Conservation (phyloP, 352 stramenopile species). For the Phytophthora meadii region DNA sequence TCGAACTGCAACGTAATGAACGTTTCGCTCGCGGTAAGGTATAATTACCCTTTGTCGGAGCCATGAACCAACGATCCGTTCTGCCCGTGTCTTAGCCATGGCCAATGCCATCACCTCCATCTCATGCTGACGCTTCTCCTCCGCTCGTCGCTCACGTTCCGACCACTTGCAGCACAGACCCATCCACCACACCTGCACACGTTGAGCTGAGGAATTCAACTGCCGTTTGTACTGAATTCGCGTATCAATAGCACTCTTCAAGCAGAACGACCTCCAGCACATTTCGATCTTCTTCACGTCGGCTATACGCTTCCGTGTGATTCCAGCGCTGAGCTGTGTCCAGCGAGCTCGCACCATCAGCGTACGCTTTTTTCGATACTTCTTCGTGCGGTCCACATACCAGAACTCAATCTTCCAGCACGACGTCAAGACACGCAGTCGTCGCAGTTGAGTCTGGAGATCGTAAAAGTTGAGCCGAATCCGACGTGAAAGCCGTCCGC, state of each 20-base stretch:
- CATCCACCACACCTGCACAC: constrained; percentile 58
- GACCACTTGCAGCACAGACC: constrained; percentile 46
- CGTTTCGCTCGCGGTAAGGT: constrained; percentile 36
- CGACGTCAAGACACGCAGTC: constrained; percentile 44
- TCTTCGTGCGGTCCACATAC: constrained; percentile 36
- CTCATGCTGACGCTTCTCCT: constrained; percentile 37
- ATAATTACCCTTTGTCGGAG: constrained; percentile 35
- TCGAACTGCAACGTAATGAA: constrained; percentile 28
- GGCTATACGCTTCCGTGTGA: constrained; percentile 35
- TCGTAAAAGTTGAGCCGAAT: constrained; percentile 54
- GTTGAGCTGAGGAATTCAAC: constrained; percentile 23
- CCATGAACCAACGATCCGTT: constrained; percentile 35
- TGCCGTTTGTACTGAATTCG: constrained; percentile 32
- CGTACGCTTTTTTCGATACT: constrained; percentile 33
- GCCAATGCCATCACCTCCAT: constrained; percentile 30
- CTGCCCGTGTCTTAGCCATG: constrained; percentile 31
- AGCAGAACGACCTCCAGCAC: constrained; percentile 43
- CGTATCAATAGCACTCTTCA: constrained; percentile 29
- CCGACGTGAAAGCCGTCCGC: constrained; percentile 45
- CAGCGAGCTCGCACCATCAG: constrained; percentile 41
- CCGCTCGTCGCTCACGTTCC: constrained; percentile 24
- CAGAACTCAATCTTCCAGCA: constrained; percentile 68
- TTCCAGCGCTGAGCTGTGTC: constrained; percentile 37
- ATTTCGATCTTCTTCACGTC: constrained; percentile 35
- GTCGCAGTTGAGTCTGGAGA: constrained; percentile 43